These are phyloP conservation scores for Xylariaceae sp. DNA, from an alignment of 2,329 filamentous ascomycete species.

Conservation along the genomic window DNA sequence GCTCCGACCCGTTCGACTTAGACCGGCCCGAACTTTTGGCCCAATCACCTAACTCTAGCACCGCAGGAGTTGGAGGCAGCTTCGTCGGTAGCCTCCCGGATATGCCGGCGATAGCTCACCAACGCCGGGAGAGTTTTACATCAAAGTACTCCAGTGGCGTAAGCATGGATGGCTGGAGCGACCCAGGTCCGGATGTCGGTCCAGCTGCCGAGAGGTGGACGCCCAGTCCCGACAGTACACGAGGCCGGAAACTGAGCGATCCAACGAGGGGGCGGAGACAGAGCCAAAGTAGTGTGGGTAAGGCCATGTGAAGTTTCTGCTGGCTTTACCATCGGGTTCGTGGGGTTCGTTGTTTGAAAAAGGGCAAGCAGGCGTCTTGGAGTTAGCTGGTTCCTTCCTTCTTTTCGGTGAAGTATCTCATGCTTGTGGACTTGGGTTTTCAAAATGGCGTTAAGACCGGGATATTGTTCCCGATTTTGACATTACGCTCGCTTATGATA, in stretches of 20 bases:
- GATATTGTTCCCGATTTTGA: slow-evolving; percentile 7
- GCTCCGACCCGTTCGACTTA: slow-evolving; percentile 63
- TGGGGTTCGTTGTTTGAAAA: background rate
- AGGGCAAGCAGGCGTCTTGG: background rate
- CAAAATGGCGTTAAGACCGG: too few species aligned
- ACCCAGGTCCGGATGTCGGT: slow-evolving; percentile 53
- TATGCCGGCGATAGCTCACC: slow-evolving; percentile 32
- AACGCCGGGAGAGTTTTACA: slow-evolving; percentile 38
- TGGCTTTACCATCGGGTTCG: background rate
- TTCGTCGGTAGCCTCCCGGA: slow-evolving; percentile 25
- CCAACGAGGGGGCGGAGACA: slow-evolving; percentile 22
- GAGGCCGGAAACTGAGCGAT: slow-evolving; percentile 7
- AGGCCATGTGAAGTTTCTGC: slow-evolving; percentile 27
- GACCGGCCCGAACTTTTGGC: slow-evolving; percentile 47
- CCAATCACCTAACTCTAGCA: slow-evolving; percentile 16
- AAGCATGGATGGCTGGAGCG: slow-evolving; percentile 47
- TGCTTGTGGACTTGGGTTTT: background rate
- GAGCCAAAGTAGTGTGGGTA: slow-evolving; percentile 32
- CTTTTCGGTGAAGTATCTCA: background rate
- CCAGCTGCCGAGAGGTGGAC: slow-evolving; percentile 32
- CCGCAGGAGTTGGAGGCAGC: slow-evolving; percentile 27
- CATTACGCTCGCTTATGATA: slow-evolving; percentile 26
- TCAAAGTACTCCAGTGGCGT: slow-evolving; percentile 49
- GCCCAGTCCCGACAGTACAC: slow-evolving; percentile 19
- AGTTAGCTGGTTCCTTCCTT: background rate